These are phyloP conservation scores for Dissophora globulifera DNA, from an alignment of 192 early-diverging fungal genomes.

Conservation along the genomic window DNA sequence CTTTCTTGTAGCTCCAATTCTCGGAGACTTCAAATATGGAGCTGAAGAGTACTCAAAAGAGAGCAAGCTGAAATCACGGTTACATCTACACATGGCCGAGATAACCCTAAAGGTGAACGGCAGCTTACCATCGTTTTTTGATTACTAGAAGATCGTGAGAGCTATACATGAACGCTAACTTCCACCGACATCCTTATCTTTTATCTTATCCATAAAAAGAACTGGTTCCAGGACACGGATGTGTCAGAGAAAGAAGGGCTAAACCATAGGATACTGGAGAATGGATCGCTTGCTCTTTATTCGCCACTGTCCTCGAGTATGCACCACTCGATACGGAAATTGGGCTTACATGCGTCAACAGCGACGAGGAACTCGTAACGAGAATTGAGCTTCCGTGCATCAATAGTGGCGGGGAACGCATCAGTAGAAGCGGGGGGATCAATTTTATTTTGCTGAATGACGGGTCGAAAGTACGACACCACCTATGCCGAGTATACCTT, in stretches of 20 bases:
- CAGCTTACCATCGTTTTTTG: not conserved
- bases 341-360: slow-evolving; percentile 8
- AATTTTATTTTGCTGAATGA: too few relatives aligned
- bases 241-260: not conserved
- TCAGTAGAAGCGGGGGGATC: too few relatives aligned
- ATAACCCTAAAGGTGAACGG: slow-evolving; percentile 16
- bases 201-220: not conserved
- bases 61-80: not conserved
- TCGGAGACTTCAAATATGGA: slow-evolving; percentile 22
- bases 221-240: not conserved
- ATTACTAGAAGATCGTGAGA: not conserved
- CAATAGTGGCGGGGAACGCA: too few relatives aligned
- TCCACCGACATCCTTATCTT: not conserved
- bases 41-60: not conserved
- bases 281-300: slow-evolving; percentile 10
- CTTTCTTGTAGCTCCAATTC: slow-evolving; percentile 15
- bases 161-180: not conserved
- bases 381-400: too few relatives aligned
- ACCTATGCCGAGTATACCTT: too few relatives aligned
- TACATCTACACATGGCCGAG: slow-evolving; percentile 24
- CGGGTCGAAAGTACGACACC: not conserved
- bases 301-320: not conserved
- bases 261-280: not conserved
- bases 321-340: not conserved
- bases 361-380: too few relatives aligned